These are phyloP conservation scores for Globisporangium canariense DNA, from an alignment of 352 stramenopile genomes.

Conservation along the genomic window DNA sequence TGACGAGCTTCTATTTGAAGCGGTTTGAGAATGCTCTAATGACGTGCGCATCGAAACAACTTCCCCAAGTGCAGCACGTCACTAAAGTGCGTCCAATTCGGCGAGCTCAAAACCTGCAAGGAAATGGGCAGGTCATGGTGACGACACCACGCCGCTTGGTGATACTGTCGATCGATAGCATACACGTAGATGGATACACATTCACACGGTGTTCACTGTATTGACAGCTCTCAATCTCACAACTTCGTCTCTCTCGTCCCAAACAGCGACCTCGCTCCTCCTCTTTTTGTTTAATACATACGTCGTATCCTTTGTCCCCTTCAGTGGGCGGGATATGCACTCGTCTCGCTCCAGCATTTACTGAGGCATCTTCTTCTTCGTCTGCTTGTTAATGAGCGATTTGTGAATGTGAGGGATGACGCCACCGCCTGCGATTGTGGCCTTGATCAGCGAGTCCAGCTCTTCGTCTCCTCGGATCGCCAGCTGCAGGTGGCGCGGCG, in stretches of 20 bases:
- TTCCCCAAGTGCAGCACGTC: background rate
- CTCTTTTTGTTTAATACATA: conserved; percentile 18
- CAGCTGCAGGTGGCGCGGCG: conserved; percentile 98
- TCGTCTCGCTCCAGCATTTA: conserved; percentile 24
- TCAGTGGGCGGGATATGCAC: background rate
- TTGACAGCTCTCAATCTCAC: conserved; percentile 6
- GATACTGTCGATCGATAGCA: background rate
- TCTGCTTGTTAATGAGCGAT: conserved; percentile 98
- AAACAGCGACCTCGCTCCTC: conserved; percentile 6
- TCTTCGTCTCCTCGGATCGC: conserved; percentile 99
- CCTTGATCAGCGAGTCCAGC: conserved; percentile 99
- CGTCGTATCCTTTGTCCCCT: background rate
- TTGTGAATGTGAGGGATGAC: conserved; percentile 99
- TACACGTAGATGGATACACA: conserved; percentile 1
- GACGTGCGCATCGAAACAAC: background rate
- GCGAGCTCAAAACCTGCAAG: background rate
- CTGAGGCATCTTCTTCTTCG: conserved; percentile 83
- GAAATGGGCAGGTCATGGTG: background rate
- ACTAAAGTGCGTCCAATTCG: background rate
- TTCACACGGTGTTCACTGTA: conserved; percentile 6
- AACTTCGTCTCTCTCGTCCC: conserved; percentile 1
- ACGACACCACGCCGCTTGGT: background rate
- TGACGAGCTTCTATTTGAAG: conserved; percentile 2
- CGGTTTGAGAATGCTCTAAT: background rate
- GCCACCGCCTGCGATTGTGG: conserved; percentile 99